Percentiles rank a stretch among this genome's conserved stretches.
These are phyloP conservation scores for Aspergillus pseudoglaucus DNA, from an alignment of 2,329 filamentous ascomycete species.

Conservation along the genomic window DNA sequence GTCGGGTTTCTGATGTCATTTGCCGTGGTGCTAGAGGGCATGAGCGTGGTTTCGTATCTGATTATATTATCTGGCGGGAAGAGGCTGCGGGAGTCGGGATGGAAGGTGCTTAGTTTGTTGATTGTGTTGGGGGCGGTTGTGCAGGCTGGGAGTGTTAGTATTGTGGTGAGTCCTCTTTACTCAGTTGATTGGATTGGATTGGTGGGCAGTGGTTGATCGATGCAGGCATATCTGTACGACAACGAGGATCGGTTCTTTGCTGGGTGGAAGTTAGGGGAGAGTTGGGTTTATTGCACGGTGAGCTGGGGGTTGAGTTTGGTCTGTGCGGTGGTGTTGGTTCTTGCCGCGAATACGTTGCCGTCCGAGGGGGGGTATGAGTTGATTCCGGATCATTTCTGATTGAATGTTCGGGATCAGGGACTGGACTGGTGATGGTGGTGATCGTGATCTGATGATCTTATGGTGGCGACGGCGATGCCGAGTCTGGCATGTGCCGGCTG, in stretches of 20 bases:
- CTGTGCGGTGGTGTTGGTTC: conserved; percentile 52
- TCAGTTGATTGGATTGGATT: background rate
- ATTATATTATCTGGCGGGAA: conserved; percentile 74
- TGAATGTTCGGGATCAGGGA: background rate
- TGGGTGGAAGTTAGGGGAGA: conserved; percentile 73
- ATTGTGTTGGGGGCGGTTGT: conserved; percentile 60
- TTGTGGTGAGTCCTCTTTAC: conserved; percentile 61
- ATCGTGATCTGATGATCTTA: too few relatives aligned
- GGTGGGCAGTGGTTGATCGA: conserved; percentile 2
- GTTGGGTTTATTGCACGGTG: conserved; percentile 66
- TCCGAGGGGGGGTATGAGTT: conserved; percentile 83
- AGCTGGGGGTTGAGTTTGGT: conserved; percentile 53
- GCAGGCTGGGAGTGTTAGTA: conserved; percentile 68
- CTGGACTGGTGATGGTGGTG: background rate
- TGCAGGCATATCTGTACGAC: conserved; percentile 73
- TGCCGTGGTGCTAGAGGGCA: conserved; percentile 72
- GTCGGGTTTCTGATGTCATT: conserved; percentile 85
- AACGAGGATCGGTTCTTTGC: conserved; percentile 76
- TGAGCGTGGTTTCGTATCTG: conserved; percentile 69
- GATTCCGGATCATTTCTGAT: conserved; percentile 44
- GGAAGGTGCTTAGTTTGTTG: conserved; percentile 66
- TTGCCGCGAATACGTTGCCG: conserved; percentile 64
- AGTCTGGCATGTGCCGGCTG: background rate
- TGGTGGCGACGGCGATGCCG: background rate
- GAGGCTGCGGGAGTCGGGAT: conserved; percentile 71